A percentile compares a stretch with the other conserved stretches of the same genome.
phyloP scores from a whole-genome alignment of 2,329 filamentous ascomycete genomes.

The Aspergillus sp. region DNA sequence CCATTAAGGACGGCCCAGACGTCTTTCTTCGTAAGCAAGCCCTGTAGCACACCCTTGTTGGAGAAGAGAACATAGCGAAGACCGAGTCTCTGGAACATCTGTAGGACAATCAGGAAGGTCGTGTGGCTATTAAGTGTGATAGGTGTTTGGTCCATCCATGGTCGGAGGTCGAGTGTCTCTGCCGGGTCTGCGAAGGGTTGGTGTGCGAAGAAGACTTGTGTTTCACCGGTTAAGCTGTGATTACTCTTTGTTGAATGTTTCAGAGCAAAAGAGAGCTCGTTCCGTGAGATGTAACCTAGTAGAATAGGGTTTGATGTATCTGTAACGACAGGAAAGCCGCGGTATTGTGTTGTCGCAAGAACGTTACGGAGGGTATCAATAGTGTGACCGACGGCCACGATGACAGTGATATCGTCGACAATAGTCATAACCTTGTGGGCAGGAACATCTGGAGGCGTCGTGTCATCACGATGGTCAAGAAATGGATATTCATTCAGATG shows the following conservation, averaged over 20 bases:
- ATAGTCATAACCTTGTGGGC: conserved; percentile 88
- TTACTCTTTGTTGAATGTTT: conserved; percentile 49
- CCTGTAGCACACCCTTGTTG: conserved; percentile 73
- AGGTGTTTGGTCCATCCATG: conserved; percentile 99
- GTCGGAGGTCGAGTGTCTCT: conserved; percentile 75
- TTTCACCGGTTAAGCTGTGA: conserved; percentile 55
- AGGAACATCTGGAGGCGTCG: conserved; percentile 70
- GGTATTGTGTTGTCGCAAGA: conserved; percentile 67
- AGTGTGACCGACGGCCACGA: conserved; percentile 82
- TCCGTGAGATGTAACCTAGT: conserved; percentile 88
- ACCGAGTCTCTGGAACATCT: conserved; percentile 91
- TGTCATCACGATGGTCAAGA: conserved; percentile 82
- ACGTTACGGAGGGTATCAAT: conserved; percentile 66
- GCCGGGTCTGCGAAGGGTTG: conserved; percentile 72
- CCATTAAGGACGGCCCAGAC: conserved; percentile 89
- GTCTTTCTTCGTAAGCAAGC: conserved; percentile 93
- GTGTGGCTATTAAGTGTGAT: conserved; percentile 76
- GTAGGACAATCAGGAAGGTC: conserved; percentile 75
- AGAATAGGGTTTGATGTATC: conserved; percentile 70
- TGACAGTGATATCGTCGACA: conserved; percentile 80
- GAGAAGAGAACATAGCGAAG: conserved; percentile 83
- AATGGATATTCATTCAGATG: conserved; percentile 93
- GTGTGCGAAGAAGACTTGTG: conserved; percentile 78
- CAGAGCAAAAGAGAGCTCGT: conserved; percentile 78
- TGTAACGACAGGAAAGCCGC: conserved; percentile 85